Base-by-base conservation (phyloP, 1,284 basidiomycete species). In the Pseudozyma sp. region DNA sequence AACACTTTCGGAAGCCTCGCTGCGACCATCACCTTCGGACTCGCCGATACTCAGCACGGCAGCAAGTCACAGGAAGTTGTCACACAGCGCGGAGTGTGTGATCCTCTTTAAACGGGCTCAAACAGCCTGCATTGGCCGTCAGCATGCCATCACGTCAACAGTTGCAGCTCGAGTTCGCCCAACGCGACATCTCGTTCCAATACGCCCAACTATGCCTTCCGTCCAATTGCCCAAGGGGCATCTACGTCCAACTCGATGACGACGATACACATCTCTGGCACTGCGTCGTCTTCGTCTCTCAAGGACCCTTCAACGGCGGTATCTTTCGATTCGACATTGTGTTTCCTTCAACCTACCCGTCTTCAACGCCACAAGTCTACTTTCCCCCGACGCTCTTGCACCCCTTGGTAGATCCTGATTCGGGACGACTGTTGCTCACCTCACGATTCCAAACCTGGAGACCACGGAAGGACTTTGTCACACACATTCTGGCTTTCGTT, bases 271-370 rank as follows among this genome's bases (percentile, higher is more conserved):
- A 68, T 19, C 52, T 75, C 13, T 78, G 73, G 73, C 68, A 78
- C 31, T 44, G 55, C 17, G 75, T 80, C 10, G 58, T 79, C 49
- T 80, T 80, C 43, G 69, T 79, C 6, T 66, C 57, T 1, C 30
- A 54, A 29, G 77, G 79, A 0, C 68, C 71, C 5, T 80, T 73
- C 44, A 43, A 39, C 29, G 77, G 79, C 16, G 75, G 75, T 9
- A 61, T 80, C 40, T 77, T 79, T 49, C 65, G 75, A n/a, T 80
- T 80, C 59, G 69, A 79, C 50, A 68, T 80, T 47, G 68, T 70
- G 29, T 79, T 78, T 43, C 71, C 75, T 0, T 33, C 66, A 1
- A 31, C 45, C 10, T 80, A 64, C 24, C 77, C 75, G 0, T 51
- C 46, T 8, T 42, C 70, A 5, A 72, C 69, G 1, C 79, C 79